Evolutionary conservation across 2,329 filamentous ascomycete genomes (phyloP), one percentile per base, ranked within the genome.

Genomic region (Diaporthe longicolla): DNA sequence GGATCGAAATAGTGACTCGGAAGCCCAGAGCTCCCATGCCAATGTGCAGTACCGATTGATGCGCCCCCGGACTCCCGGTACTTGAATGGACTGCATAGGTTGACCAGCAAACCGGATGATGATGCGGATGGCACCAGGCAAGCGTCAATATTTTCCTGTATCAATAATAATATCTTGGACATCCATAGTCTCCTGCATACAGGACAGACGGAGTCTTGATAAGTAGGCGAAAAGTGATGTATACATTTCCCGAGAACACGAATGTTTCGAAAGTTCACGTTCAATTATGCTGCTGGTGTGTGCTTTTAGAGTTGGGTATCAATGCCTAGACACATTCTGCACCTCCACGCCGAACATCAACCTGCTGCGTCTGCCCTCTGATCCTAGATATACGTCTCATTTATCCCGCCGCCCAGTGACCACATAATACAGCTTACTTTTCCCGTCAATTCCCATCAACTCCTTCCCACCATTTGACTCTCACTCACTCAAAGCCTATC

Each of bases 291-390:
- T 40, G 21, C 6, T 52, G 35, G 9, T 24, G 21, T 13, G 9
- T 68, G 15, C 21, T 24, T 17, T 54, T 54, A 40, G 32, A 68
- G 63, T 68, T 68, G 63, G 48, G 32, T 68, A 68, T 68, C 63
- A 68, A 68, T 68, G 45, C 63, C n/a, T 10, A 17, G n/a, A 2
- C 13, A 54, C 29, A 37, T 52, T 11, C 45, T 35, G 17, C 63
- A 54, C 19, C 48, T 48, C 8, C 29, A 19, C n/a, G 21, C 40
- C 29, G 15, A 54, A 24, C 26, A 40, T 40, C 32, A 7, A 11
- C 4, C 10, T 32, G 26, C 26, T 40, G 37, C 40, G 40, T 19
- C 48, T 24, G n/a, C 63, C 32, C 8, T 26, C 48, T n/a, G 15
- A 35, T 24, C 40, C 26, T 54, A 13, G 48, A 54, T 2, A 54